phyloP scores from a whole-genome alignment of 1,284 basidiomycete species.

The Phylloporus gajari region DNA sequence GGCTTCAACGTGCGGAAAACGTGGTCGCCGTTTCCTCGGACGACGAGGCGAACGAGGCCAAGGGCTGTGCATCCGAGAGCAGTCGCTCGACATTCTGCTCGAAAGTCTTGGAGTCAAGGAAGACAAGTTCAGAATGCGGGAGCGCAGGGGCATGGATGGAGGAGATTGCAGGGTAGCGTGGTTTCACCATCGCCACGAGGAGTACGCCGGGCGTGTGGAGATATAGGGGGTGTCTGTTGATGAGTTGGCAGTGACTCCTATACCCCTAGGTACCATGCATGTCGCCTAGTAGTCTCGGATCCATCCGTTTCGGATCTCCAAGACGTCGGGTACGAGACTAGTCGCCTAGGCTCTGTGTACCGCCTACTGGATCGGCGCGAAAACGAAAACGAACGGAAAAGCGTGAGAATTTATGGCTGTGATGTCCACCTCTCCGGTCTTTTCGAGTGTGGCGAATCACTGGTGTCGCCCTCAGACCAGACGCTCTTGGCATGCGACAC shows the following conservation, averaged over 20 bases:
- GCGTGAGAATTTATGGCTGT: too few species aligned
- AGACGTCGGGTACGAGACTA: too few species aligned
- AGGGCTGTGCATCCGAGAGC: slow-evolving; percentile 26
- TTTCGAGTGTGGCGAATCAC: too few species aligned
- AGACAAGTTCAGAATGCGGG: slow-evolving; percentile 46
- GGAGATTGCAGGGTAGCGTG: slow-evolving; percentile 44
- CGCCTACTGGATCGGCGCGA: too few species aligned
- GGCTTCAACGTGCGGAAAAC: slow-evolving; percentile 39
- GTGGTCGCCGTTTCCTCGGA: slow-evolving; percentile 30
- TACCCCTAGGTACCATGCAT: too few species aligned
- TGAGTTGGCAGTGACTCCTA: background rate
- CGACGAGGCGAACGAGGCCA: background rate
- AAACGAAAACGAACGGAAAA: too few species aligned
- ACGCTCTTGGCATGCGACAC: slow-evolving; percentile 32
- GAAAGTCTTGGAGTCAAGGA: slow-evolving; percentile 42
- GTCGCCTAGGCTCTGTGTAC: too few species aligned
- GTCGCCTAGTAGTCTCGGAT: too few species aligned
- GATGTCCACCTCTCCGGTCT: too few species aligned
- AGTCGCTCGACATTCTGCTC: slow-evolving; percentile 39
- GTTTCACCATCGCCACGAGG: slow-evolving; percentile 44
- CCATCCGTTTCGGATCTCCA: too few species aligned
- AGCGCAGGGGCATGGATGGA: slow-evolving; percentile 41
- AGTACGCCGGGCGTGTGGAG: slow-evolving; percentile 44
- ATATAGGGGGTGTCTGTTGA: slow-evolving; percentile 28
- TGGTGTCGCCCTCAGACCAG: too few species aligned